Conservation (phyloP, 345 rosid genomes). For the Stellera chamaejasme region DNA sequence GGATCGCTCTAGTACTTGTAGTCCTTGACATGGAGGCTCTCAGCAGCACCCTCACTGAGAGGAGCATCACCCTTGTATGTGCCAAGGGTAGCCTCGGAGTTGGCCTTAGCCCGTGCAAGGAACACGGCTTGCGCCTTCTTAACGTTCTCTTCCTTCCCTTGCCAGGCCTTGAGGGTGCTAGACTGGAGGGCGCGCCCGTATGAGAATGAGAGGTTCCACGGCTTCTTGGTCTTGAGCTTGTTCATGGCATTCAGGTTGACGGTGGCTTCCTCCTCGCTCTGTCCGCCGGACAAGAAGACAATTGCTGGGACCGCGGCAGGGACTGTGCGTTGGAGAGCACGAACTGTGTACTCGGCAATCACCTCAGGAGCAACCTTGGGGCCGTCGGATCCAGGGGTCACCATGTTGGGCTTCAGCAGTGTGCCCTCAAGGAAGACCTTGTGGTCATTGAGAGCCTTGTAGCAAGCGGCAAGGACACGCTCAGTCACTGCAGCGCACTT, state of each 20-base stretch:
- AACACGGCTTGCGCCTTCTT: conserved; percentile 59
- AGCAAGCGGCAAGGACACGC: conserved; percentile 87
- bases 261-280: conserved; percentile 92
- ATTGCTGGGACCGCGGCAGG: conserved; percentile 90
- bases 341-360: conserved; percentile 67
- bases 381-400: conserved; percentile 85
- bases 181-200: conserved; percentile 92
- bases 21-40: conserved; percentile 89
- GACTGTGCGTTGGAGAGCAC: conserved; percentile 72
- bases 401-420: conserved; percentile 94
- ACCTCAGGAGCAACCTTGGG: conserved; percentile 73
- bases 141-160: conserved; percentile 68
- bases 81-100: conserved; percentile 87
- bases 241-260: conserved; percentile 86
- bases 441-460: conserved; percentile 89
- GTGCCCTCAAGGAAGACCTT: conserved; percentile 89
- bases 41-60: conserved; percentile 61
- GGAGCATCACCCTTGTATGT: conserved; percentile 69
- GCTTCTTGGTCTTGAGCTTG: conserved; percentile 71
- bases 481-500: conserved; percentile 78
- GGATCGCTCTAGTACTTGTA: conserved; percentile 56
- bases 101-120: conserved; percentile 70
- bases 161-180: conserved; percentile 91
- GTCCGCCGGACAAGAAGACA: conserved; percentile 85
- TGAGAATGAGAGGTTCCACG: conserved; percentile 83